Evolutionary conservation across 306 rosid genomes (phyloP).

Genomic region (Nissolia schottii): DNA sequence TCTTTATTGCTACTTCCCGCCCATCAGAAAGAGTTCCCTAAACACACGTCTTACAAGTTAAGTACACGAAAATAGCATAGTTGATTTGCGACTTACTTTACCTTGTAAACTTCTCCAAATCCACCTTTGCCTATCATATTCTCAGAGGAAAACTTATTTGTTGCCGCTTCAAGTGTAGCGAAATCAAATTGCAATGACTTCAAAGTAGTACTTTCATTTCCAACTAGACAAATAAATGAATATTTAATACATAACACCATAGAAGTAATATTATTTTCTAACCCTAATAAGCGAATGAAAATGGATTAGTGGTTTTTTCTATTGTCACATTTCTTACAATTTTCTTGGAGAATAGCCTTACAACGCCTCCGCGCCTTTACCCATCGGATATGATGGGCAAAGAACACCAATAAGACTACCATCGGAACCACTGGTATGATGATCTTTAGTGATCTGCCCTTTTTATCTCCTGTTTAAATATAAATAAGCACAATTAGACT

Average conservation of each 20-base stretch:
- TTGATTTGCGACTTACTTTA: background rate
- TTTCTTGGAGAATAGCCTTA: background rate
- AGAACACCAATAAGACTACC: background rate
- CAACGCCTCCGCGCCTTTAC: background rate
- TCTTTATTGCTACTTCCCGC: background rate
- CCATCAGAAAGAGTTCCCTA: background rate
- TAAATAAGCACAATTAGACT: too few relatives aligned
- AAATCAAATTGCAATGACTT: conserved; percentile 10
- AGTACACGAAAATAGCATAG: too few relatives aligned
- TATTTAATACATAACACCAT: too few relatives aligned
- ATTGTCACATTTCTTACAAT: background rate
- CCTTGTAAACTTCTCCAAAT: conserved; percentile 22
- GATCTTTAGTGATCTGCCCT: background rate
- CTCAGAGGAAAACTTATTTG: background rate
- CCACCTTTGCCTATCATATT: background rate
- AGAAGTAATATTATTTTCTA: too few relatives aligned
- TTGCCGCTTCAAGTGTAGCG: background rate
- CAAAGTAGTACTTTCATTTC: background rate
- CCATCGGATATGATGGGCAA: background rate
- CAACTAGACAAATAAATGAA: background rate
- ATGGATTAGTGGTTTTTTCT: background rate
- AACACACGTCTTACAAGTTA: too few relatives aligned
- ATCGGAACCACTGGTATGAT: background rate
- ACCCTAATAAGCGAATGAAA: background rate
- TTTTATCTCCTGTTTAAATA: background rate